These are phyloP conservation scores for Hymenoscyphus scutula DNA, from an alignment of 2,329 filamentous ascomycete genomes.

Conservation along the genomic window DNA sequence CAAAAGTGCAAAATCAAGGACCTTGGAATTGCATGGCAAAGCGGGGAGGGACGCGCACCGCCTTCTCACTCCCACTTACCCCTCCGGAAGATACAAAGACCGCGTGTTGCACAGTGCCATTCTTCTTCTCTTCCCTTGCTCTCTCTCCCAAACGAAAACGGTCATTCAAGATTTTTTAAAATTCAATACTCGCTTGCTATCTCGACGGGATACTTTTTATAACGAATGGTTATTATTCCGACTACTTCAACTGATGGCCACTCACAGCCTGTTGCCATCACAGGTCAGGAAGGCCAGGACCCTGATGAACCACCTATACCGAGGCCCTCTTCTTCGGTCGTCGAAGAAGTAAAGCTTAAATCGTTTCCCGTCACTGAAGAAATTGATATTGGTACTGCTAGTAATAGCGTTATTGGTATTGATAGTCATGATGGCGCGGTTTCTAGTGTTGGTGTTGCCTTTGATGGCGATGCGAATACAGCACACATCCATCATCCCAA, in stretches of 20 bases:
- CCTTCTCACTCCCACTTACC: background rate
- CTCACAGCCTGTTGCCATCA: constrained; percentile 22
- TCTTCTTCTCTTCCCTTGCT: background rate
- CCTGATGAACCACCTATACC: constrained; percentile 25
- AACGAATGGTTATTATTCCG: constrained; percentile 28
- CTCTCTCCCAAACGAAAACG: background rate
- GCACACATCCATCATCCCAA: constrained; percentile 35
- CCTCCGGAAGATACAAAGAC: constrained; percentile 1
- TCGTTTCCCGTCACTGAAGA: constrained; percentile 2
- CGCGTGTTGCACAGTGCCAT: constrained; percentile 2
- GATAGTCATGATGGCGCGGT: constrained; percentile 16
- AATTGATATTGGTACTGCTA: constrained; percentile 6
- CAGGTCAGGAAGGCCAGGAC: constrained; percentile 20
- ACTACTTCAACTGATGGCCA: constrained; percentile 21
- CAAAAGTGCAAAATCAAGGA: background rate
- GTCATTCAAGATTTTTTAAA: background rate
- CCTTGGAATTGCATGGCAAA: constrained; percentile 14
- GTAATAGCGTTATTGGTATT: constrained; percentile 11
- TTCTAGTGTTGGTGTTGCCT: background rate
- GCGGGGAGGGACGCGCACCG: constrained; percentile 9
- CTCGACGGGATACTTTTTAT: background rate
- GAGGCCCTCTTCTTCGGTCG: constrained; percentile 8
- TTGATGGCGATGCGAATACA: constrained; percentile 32
- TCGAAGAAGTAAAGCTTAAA: constrained; percentile 13
- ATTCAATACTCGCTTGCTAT: background rate